Evolutionary conservation across 2,329 filamentous ascomycete species (phyloP).

Genomic region (Helicocarpus griseus): DNA sequence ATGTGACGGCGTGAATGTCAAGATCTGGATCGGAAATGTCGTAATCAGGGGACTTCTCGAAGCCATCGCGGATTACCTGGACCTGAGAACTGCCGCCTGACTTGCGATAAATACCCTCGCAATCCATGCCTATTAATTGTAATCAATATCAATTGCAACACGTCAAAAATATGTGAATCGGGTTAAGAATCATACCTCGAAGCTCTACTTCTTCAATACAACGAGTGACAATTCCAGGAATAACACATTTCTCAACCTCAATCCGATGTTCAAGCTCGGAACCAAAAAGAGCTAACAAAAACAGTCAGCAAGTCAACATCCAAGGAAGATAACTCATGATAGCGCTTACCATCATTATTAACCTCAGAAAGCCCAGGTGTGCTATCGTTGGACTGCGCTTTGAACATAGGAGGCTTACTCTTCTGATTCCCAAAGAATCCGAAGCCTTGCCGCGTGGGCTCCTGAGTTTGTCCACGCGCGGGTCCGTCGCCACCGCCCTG

Average conservation of each 20-base stretch:
- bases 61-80: slow-evolving; percentile 81
- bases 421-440: slow-evolving; percentile 56
- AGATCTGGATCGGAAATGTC: slow-evolving; percentile 90
- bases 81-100: slow-evolving; percentile 87
- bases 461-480: slow-evolving; percentile 32
- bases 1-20: slow-evolving; percentile 94
- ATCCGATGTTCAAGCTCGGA: slow-evolving; percentile 78
- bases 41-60: slow-evolving; percentile 67
- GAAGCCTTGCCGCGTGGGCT: slow-evolving; percentile 51
- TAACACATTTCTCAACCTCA: slow-evolving; percentile 78
- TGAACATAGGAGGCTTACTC: slow-evolving; percentile 27
- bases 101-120: slow-evolving; percentile 96
- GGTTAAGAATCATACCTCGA: slow-evolving; percentile 46
- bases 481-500: slow-evolving; percentile 19
- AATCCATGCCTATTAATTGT: slow-evolving; percentile 59
- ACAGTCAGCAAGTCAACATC: slow-evolving; percentile 5
- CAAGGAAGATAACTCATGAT: not conserved
- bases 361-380: slow-evolving; percentile 31
- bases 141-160: not conserved
- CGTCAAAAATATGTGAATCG: not conserved
- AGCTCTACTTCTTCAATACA: slow-evolving; percentile 96
- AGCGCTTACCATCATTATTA: slow-evolving; percentile 1
- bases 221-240: slow-evolving; percentile 80
- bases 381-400: slow-evolving; percentile 35
- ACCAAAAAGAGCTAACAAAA: slow-evolving; percentile 59